These are phyloP conservation scores for Myrmaecium sp. DNA, from an alignment of 2,329 filamentous ascomycete genomes.

Conservation along the genomic window DNA sequence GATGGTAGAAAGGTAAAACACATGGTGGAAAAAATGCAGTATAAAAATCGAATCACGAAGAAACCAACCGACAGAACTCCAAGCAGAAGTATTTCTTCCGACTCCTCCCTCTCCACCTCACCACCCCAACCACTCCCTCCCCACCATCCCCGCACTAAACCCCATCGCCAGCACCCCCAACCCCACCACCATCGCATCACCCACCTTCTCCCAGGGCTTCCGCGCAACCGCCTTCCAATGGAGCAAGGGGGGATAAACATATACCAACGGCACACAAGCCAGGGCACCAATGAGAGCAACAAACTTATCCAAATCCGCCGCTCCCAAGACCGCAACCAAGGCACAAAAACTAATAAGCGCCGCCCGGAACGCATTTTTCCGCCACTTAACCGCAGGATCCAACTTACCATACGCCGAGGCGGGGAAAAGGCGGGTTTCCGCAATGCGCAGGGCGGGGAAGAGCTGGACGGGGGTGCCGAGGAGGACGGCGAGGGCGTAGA, in stretches of 20 bases:
- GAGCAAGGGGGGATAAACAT: constrained; percentile 57
- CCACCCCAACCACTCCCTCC: constrained; percentile 43
- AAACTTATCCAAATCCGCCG: constrained; percentile 55
- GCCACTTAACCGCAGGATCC: constrained; percentile 51
- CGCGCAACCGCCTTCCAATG: constrained; percentile 52
- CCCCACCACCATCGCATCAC: constrained; percentile 51
- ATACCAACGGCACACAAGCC: constrained; percentile 59
- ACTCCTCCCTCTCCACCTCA: constrained; percentile 18
- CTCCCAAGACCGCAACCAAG: constrained; percentile 44
- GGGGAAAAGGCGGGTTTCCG: constrained; percentile 53
- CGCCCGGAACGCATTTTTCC: constrained; percentile 53
- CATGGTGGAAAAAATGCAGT: too few species aligned
- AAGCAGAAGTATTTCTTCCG: too few species aligned
- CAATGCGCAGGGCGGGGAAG: constrained; percentile 55
- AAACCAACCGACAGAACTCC: too few species aligned
- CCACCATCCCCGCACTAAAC: constrained; percentile 58
- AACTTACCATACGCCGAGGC: constrained; percentile 47
- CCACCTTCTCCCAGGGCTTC: constrained; percentile 35
- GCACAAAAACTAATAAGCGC: constrained; percentile 41
- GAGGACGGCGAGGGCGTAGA: constrained; percentile 59
- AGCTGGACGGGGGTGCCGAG: constrained; percentile 58
- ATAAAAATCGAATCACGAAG: too few species aligned
- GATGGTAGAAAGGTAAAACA: too few species aligned
- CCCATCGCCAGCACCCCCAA: constrained; percentile 50
- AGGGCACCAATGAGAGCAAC: constrained; percentile 58